A percentile compares a stretch with the other conserved stretches of the same genome.
Evolutionary conservation across 139 green algal species (phyloP).

Genomic region (Asterochloris sp.): DNA sequence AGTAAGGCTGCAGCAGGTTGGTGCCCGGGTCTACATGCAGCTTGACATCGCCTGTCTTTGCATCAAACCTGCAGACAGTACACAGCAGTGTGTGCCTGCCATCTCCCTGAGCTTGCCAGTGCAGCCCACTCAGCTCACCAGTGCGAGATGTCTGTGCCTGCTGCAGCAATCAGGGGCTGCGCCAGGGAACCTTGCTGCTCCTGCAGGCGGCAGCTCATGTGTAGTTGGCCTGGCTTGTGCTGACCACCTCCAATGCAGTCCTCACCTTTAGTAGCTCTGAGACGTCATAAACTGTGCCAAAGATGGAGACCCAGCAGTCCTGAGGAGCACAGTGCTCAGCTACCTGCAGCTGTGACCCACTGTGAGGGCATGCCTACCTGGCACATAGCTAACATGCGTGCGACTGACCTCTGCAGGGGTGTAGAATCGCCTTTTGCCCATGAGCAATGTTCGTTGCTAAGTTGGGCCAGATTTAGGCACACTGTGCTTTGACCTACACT

Average conservation of each 20-base stretch:
- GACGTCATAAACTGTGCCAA: slow-evolving; percentile 59
- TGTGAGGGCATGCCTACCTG: too few relatives aligned
- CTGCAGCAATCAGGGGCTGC: slow-evolving; percentile 56
- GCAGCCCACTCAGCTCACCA: slow-evolving; percentile 41
- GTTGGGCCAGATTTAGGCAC: too few relatives aligned
- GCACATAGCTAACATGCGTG: neutral
- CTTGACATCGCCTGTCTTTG: slow-evolving; percentile 46
- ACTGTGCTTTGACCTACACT: too few relatives aligned
- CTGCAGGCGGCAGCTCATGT: slow-evolving; percentile 17
- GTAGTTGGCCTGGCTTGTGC: neutral
- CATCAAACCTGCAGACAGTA: slow-evolving; percentile 51
- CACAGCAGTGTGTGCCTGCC: neutral
- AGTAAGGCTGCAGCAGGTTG: slow-evolving; percentile 45
- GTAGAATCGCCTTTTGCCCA: neutral
- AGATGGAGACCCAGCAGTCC: slow-evolving; percentile 74
- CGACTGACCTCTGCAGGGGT: neutral
- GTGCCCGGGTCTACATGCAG: slow-evolving; percentile 49
- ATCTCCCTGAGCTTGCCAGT: neutral
- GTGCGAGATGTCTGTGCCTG: slow-evolving; percentile 69
- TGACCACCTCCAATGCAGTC: neutral
- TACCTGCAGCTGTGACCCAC: slow-evolving; percentile 31
- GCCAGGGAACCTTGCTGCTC: slow-evolving; percentile 42
- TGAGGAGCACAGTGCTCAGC: slow-evolving; percentile 54
- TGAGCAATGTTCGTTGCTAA: too few relatives aligned
- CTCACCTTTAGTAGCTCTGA: slow-evolving; percentile 49